Conservation (phyloP, 1,284 basidiomycete genomes). For the Apiotrichum mycotoxinovorans region DNA sequence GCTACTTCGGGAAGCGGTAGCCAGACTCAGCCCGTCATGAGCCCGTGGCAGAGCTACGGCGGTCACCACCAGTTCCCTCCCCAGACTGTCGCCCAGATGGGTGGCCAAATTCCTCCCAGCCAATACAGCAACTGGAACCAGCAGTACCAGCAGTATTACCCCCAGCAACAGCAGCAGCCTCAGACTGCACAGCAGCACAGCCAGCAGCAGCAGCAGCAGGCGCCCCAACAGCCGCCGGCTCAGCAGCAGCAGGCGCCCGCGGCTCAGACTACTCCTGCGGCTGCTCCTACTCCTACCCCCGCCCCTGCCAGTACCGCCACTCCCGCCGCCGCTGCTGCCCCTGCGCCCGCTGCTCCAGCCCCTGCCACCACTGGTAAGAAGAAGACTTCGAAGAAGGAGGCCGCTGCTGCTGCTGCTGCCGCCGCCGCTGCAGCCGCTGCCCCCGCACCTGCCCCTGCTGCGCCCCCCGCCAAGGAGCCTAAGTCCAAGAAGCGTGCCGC, state of each 20-base stretch:
- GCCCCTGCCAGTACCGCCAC: slow-evolving; percentile 1
- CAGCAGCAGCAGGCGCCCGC: not conserved
- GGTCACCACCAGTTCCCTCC: slow-evolving; percentile 28
- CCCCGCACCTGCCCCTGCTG: not conserved
- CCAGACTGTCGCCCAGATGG: slow-evolving; percentile 28
- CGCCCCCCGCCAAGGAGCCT: slow-evolving; percentile 12
- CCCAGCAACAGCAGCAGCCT: slow-evolving; percentile 18
- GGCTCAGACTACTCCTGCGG: slow-evolving; percentile 2
- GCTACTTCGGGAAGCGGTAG: slow-evolving; percentile 16
- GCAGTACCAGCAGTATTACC: slow-evolving; percentile 26
- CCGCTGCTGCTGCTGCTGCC: slow-evolving; percentile 10
- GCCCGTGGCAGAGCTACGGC: slow-evolving; percentile 28
- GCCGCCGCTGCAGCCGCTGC: slow-evolving; percentile 9
- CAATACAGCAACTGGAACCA: slow-evolving; percentile 32
- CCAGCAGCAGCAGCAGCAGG: slow-evolving; percentile 8
- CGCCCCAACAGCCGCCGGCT: slow-evolving; percentile 5
- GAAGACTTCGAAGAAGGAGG: slow-evolving; percentile 20
- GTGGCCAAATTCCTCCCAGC: slow-evolving; percentile 19
- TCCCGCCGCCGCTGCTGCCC: slow-evolving; percentile 6
- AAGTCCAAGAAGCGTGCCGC: slow-evolving; percentile 35
- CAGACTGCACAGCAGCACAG: slow-evolving; percentile 7
- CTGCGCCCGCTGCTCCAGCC: slow-evolving; percentile 1
- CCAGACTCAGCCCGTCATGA: slow-evolving; percentile 9
- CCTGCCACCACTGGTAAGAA: slow-evolving; percentile 11
- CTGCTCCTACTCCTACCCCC: slow-evolving; percentile 5